Evolutionary conservation across 306 rosid genomes (phyloP).

Genomic region (Castanea crenata): DNA sequence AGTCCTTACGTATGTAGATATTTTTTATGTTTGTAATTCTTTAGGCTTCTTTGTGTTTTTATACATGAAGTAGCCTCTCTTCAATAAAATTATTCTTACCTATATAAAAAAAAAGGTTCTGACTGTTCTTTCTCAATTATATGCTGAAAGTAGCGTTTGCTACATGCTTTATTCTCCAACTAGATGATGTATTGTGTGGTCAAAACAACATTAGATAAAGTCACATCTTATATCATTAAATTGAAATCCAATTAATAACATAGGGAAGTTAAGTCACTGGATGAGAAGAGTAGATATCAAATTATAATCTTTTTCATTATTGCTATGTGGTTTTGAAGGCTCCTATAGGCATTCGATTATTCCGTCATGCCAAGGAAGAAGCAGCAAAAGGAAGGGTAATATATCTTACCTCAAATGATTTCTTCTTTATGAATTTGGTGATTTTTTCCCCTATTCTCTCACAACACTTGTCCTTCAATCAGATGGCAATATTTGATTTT

Average conservation of each 20-base stretch:
- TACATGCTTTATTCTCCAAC: not conserved
- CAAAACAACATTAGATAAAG: not conserved
- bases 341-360: constrained; percentile 76
- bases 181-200: not conserved
- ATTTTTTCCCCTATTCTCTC: constrained; percentile 15
- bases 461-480: constrained; percentile 42
- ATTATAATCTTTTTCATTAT: constrained; percentile 10
- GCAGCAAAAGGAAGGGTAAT: constrained; percentile 72
- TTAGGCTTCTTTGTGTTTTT: no score
- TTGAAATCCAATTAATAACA: not conserved
- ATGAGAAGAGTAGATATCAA: not conserved
- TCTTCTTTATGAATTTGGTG: not conserved
- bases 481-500: not conserved
- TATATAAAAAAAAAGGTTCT: not conserved
- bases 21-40: no score
- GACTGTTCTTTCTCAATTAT: not conserved
- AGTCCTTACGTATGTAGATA: no score
- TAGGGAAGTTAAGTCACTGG: not conserved
- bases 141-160: not conserved
- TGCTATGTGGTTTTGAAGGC: constrained; percentile 48
- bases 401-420: not conserved
- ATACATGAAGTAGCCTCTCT: no score
- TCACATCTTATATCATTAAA: no score
- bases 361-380: constrained; percentile 61
- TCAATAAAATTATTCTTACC: no score